Evolutionary conservation across 2,329 filamentous ascomycete species (phyloP), one percentile per base, ranked within the genome.

Genomic region (Paracorniculantispora psalliotae): DNA sequence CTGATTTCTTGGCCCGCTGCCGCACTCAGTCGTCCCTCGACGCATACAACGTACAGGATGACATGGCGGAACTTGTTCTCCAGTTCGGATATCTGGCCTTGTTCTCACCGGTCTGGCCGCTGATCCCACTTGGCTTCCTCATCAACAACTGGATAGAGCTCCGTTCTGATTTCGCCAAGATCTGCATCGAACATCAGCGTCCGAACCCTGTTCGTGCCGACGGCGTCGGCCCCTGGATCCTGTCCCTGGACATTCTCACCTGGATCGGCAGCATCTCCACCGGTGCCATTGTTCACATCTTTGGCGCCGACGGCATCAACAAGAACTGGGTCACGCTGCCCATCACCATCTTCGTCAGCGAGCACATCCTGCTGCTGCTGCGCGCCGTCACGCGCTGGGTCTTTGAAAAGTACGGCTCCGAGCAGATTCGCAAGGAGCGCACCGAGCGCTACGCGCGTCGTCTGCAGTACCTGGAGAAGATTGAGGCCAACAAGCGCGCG

Each of bases 131-230:
- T 23, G 88, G 86, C 0, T 92, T 91, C 69, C 75, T 91, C 15
- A 72, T 90, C 68, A 91, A 91, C 72, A 88, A 91, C 73, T 90
- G 88, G 87, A 75, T 92, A 59, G 89, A 92, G 70, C 78, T 92
- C 10, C 86, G 89, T 10, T 87, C 88, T 2, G 89, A 92, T 66
- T 89, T 90, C 48, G 82, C 89, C 72, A 92, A 91, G 67, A 88
- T 92, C 58, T 89, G 86, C 62, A 77, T 86, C 25, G 87, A 91
- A 67, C 88, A 88, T 75, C 86, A 87, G 62, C 83, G 89, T 1
- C 89, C 89, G 0, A 82, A 80, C 0, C 89, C 89, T 0, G 81
- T 82, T 63, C 84, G 89, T 6, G 81, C 86, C 1, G 89, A 91
- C 67, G 87, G 85, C 4, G 91, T 92, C 62, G 89, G 89, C 0